Conservation (phyloP, 768 basidiomycete species). For the Leccinum ochraceum region DNA sequence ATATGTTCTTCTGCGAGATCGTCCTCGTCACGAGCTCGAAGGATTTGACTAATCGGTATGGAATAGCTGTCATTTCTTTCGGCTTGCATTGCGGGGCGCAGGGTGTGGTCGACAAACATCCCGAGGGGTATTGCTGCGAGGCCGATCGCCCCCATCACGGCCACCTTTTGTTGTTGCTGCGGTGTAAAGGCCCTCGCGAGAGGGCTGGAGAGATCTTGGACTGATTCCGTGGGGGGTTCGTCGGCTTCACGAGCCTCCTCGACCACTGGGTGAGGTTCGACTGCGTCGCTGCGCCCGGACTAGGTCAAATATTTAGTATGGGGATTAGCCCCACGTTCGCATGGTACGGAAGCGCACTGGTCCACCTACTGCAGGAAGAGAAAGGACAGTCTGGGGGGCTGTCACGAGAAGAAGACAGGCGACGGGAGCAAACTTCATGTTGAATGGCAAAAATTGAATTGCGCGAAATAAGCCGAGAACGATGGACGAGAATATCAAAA, state of each 20-base stretch:
- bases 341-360: background rate
- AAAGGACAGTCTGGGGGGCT: background rate
- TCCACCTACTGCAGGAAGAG: background rate
- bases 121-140: background rate
- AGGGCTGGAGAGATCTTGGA: background rate
- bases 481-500: background rate
- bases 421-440: background rate
- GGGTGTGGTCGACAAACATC: background rate
- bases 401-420: background rate
- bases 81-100: background rate
- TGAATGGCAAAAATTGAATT: background rate
- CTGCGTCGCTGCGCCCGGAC: background rate
- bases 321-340: background rate
- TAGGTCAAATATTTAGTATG: background rate
- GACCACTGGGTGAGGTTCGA: background rate
- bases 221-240: background rate
- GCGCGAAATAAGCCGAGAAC: background rate
- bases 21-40: background rate
- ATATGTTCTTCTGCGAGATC: background rate
- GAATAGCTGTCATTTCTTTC: background rate
- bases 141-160: background rate
- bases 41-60: background rate
- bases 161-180: background rate
- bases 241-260: background rate
- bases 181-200: background rate